Percentiles rank a stretch among this genome's conserved stretches.
Evolutionary conservation across 495 filamentous ascomycete species (phyloP).

Genomic region (Neurospora sublineolata): DNA sequence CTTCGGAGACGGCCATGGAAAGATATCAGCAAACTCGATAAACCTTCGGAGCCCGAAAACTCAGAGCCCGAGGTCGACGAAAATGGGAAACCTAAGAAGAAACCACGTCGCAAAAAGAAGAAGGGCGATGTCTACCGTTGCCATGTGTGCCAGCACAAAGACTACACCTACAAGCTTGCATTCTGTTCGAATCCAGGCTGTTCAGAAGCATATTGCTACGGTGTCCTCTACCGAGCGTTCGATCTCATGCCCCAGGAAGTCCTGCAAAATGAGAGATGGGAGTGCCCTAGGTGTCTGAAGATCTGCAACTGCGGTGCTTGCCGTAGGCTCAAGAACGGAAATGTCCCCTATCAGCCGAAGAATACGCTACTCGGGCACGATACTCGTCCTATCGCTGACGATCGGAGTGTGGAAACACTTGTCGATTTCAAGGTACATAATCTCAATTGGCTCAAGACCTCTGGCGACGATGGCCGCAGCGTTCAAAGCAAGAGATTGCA

Average conservation of each 20-base stretch:
- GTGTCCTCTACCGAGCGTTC: constrained; percentile 76
- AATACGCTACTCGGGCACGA: constrained; percentile 80
- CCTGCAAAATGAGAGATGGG: constrained; percentile 70
- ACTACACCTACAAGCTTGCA: constrained; percentile 70
- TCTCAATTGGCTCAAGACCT: constrained; percentile 54
- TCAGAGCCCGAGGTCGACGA: constrained; percentile 41
- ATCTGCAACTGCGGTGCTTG: constrained; percentile 80
- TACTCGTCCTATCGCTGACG: constrained; percentile 77
- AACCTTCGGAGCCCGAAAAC: constrained; percentile 29
- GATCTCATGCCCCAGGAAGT: constrained; percentile 69
- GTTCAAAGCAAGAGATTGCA: constrained; percentile 40
- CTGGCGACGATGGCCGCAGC: constrained; percentile 39
- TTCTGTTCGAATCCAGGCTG: constrained; percentile 57
- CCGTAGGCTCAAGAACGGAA: constrained; percentile 32
- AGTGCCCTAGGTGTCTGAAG: constrained; percentile 72
- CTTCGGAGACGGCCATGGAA: constrained; percentile 57
- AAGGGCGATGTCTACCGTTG: constrained; percentile 45
- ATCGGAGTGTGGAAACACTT: constrained; percentile 72
- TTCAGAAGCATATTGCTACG: constrained; percentile 69
- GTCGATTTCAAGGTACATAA: constrained; percentile 82
- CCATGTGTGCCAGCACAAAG: constrained; percentile 68
- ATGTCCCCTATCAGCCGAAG: constrained; percentile 62
- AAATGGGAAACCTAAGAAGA: constrained; percentile 36
- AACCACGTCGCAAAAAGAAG: constrained; percentile 29
- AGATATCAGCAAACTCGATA: constrained; percentile 37